A percentile compares a stretch with the other conserved stretches of the same genome.
Conservation (phyloP, 2,329 filamentous ascomycete genomes). For the Fusarium keratoplasticum region DNA sequence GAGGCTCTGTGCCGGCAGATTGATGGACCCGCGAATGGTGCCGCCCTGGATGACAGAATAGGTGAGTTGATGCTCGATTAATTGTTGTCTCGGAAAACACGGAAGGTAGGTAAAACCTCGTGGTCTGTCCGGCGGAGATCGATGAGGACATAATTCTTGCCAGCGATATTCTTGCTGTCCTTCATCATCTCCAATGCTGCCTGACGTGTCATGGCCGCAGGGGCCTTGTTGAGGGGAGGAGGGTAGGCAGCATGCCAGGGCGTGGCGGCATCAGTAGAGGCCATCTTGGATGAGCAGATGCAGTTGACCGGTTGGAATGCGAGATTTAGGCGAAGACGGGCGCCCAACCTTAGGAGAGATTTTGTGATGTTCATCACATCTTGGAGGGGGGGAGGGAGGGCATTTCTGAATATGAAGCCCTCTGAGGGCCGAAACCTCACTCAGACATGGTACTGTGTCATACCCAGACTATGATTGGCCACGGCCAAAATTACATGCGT, state of each 20-base stretch:
- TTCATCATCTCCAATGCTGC: constrained; percentile 53
- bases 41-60: constrained; percentile 58
- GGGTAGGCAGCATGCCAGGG: constrained; percentile 57
- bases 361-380: background rate
- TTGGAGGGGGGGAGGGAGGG: background rate
- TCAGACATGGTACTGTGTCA: background rate
- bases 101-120: too few relatives aligned
- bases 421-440: too few relatives aligned
- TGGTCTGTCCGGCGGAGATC: constrained; percentile 57
- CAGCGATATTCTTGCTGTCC: constrained; percentile 33
- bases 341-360: background rate
- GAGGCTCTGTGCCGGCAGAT: constrained; percentile 61
- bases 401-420: too few relatives aligned
- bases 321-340: background rate
- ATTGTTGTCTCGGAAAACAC: too few relatives aligned
- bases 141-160: constrained; percentile 54
- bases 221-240: constrained; percentile 44
- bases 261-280: background rate
- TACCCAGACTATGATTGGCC: background rate
- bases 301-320: background rate
- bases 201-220: constrained; percentile 43
- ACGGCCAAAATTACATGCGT: too few relatives aligned
- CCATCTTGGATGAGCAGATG: background rate
- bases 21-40: constrained; percentile 65
- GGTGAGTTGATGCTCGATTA: too few relatives aligned